Conservation (phyloP, 352 stramenopile species). For the Elongisporangium prolatum region DNA sequence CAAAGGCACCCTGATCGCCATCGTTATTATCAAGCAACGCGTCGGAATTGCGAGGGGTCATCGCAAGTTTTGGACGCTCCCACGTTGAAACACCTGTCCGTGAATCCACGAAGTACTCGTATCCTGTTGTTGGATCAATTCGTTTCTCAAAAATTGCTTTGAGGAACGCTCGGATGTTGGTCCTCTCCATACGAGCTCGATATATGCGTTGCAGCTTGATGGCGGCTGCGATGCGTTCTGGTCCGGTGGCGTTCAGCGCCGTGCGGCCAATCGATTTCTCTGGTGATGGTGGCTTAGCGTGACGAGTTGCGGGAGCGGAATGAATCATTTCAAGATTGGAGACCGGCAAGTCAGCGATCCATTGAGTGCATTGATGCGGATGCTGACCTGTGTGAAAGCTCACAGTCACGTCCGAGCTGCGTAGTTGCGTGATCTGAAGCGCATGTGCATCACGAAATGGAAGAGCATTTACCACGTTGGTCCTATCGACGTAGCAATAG, state of each 20-base stretch:
- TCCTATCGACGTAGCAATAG: conserved; percentile 67
- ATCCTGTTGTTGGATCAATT: conserved; percentile 33
- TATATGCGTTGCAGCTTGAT: conserved; percentile 71
- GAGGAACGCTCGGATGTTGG: conserved; percentile 54
- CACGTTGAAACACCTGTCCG: conserved; percentile 61
- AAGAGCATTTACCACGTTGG: conserved; percentile 33
- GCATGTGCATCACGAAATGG: conserved; percentile 41
- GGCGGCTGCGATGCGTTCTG: conserved; percentile 50
- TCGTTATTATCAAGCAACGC: conserved; percentile 16
- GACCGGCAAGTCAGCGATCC: conserved; percentile 50
- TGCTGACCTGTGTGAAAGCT: conserved; percentile 34
- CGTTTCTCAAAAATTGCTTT: conserved; percentile 50
- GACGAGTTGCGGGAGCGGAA: conserved; percentile 34
- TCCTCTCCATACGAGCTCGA: conserved; percentile 50
- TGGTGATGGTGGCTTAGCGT: conserved; percentile 15
- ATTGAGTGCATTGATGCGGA: conserved; percentile 20
- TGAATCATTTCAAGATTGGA: conserved; percentile 53
- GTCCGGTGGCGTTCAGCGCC: conserved; percentile 53
- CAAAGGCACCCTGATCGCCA: conserved; percentile 3
- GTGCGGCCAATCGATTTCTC: conserved; percentile 23
- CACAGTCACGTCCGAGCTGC: conserved; percentile 28
- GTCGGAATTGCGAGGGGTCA: conserved; percentile 2
- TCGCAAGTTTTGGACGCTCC: conserved; percentile 29
- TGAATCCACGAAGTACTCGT: conserved; percentile 56
- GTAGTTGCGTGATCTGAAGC: conserved; percentile 57